Base-by-base conservation (phyloP, 2,329 filamentous ascomycete species). In the Colletotrichum siamense region DNA sequence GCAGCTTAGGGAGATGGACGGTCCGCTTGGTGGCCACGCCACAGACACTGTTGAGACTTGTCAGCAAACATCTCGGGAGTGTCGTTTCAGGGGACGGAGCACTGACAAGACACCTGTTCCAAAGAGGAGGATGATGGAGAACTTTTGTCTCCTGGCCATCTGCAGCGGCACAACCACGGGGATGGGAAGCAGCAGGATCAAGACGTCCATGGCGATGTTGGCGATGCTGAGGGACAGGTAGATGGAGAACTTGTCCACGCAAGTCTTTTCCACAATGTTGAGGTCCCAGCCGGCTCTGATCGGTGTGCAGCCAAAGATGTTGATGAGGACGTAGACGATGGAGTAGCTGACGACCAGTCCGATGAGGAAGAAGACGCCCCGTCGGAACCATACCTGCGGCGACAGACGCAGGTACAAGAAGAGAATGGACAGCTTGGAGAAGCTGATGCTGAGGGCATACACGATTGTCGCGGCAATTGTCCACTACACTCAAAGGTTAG, bases 291-390 rank as follows among this genome's bases (percentile, higher is more conserved):
- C 55, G 8, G 71, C 65, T 8, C 28, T n/a, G 12, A 73, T 44
- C 2, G 69, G 69, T 6, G n/a, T 52, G 28, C 69, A 73, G 26
- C 57, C 59, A 32, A 66, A 69, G 9, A 69, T 63, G 57, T 57
- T 69, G 36, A 69, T 34, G 36, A 69, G n/a, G 18, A 69, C 36
- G 18, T 69, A 64, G 22, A 84, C 77, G 62, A 85, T 77, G n/a
- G 80, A 78, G 71, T 82, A 82, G 44, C 82, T 55, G 39, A 79
- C 69, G 70, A 84, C 85, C 13, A 84, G 59, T 6, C 66, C 69
- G n/a, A 82, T 81, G 67, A 86, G 83, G 1, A 70, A 78, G 1
- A 30, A 71, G 26, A 78, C 71, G 30, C 78, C 72, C 18, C 78
- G 78, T 80, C 59, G 5, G 77, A 71, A 76, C 24, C 70, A 62